phyloP scores from a whole-genome alignment of 2,329 filamentous ascomycete species.

The Ascochyta koolunga region DNA sequence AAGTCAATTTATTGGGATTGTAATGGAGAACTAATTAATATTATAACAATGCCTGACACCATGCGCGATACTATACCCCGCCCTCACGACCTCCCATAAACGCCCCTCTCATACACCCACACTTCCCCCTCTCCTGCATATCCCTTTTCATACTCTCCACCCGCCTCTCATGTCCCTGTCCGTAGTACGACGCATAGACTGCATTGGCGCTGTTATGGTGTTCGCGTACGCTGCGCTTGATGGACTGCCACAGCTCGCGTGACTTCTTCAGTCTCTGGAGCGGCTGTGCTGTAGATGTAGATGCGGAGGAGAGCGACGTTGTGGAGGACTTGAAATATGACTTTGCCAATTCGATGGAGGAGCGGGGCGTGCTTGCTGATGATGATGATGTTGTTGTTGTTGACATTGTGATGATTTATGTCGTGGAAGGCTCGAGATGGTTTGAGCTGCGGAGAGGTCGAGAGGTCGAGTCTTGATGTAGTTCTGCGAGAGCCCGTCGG shows the following conservation, averaged over 20 bases:
- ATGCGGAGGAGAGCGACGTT: conserved; percentile 5
- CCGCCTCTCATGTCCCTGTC: conserved; percentile 10
- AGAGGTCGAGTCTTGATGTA: no score
- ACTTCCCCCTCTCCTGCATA: conserved; percentile 1
- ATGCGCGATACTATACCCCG: background rate
- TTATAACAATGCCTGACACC: background rate
- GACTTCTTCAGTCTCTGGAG: conserved; percentile 9
- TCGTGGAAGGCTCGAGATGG: no score
- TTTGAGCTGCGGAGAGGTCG: no score
- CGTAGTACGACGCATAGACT: conserved; percentile 30
- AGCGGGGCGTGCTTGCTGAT: conserved; percentile 24
- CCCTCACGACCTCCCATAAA: background rate
- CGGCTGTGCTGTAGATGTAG: background rate
- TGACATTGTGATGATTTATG: conserved; percentile 11
- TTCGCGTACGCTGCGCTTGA: conserved; percentile 28
- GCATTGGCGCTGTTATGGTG: conserved; percentile 32
- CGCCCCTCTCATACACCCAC: conserved; percentile 27
- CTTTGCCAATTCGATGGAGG: conserved; percentile 25
- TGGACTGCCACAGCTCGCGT: conserved; percentile 18
- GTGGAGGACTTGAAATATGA: conserved; percentile 8
- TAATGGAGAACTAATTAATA: background rate
- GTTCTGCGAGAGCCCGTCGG: no score
- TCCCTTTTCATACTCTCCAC: background rate
- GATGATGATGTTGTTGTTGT: conserved; percentile 19
- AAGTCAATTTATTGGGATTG: background rate